These are phyloP conservation scores for Ceratobasidium papillatum DNA, from an alignment of 1,284 basidiomycete species.

Conservation along the genomic window DNA sequence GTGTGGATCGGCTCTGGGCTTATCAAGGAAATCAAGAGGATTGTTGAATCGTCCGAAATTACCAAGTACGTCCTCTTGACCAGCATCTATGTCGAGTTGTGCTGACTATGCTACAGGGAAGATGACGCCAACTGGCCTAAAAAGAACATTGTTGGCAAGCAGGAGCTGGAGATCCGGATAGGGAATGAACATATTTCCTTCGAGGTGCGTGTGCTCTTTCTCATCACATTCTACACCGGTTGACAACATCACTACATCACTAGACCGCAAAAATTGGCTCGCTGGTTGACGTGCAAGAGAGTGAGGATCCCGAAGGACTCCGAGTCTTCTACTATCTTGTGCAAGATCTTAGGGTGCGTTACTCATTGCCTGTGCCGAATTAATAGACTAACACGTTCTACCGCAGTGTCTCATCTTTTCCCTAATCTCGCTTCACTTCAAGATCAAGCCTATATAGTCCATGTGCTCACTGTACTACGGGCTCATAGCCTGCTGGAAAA, in stretches of 20 bases:
- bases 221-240: neutral
- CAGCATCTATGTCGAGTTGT: constrained; percentile 22
- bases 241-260: constrained; percentile 27
- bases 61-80: constrained; percentile 72
- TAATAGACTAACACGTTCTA: neutral
- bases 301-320: constrained; percentile 95
- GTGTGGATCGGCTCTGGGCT: constrained; percentile 95
- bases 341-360: constrained; percentile 90
- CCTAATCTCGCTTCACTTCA: constrained; percentile 97
- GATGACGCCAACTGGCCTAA: constrained; percentile 98
- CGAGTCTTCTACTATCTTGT: constrained; percentile 99
- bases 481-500: too few species aligned
- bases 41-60: constrained; percentile 95
- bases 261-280: constrained; percentile 99
- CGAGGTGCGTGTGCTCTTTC: constrained; percentile 70
- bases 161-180: constrained; percentile 94
- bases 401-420: constrained; percentile 95
- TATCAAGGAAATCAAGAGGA: constrained; percentile 91
- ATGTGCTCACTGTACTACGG: neutral
- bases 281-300: constrained; percentile 95
- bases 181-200: constrained; percentile 98
- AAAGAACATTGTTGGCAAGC: constrained; percentile 97
- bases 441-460: constrained; percentile 94
- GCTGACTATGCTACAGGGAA: constrained; percentile 68
- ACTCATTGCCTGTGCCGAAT: neutral